Evolutionary conservation across 2,329 filamentous ascomycete genomes (phyloP).

Genomic region (Penicillium sp.): DNA sequence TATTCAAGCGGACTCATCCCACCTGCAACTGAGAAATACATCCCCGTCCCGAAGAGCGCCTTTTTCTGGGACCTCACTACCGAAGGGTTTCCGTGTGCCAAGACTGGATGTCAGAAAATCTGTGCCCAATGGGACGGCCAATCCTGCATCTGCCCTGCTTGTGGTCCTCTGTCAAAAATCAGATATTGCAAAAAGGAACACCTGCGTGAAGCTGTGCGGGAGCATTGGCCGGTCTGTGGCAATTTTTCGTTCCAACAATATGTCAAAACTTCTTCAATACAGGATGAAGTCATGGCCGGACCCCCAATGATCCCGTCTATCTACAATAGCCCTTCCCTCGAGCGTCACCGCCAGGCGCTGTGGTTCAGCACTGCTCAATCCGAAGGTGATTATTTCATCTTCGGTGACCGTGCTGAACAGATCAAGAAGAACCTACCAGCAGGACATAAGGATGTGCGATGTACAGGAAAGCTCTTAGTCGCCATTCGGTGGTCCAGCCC

Average conservation of each 20-base stretch:
- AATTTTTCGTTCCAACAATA: constrained; percentile 21
- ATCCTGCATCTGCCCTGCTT: constrained; percentile 40
- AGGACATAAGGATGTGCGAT: constrained; percentile 14
- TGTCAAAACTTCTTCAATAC: constrained; percentile 22
- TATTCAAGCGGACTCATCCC: too few relatives aligned
- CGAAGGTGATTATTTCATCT: constrained; percentile 39
- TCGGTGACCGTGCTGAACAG: constrained; percentile 27
- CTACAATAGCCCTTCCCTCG: constrained; percentile 31
- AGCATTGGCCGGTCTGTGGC: constrained; percentile 35
- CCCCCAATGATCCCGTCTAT: constrained; percentile 29
- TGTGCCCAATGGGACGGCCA: constrained; percentile 33
- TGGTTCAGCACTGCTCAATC: constrained; percentile 26
- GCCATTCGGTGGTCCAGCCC: constrained; percentile 26
- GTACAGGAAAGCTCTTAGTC: constrained; percentile 21
- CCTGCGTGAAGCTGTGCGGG: constrained; percentile 34
- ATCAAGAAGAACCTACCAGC: constrained; percentile 9
- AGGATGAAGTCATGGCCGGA: constrained; percentile 15
- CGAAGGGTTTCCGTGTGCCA: constrained; percentile 20
- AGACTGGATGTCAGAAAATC: constrained; percentile 25
- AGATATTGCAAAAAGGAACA: constrained; percentile 42
- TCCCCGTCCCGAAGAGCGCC: too few relatives aligned
- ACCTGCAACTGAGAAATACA: too few relatives aligned
- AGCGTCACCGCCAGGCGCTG: constrained; percentile 38
- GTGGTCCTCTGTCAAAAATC: constrained; percentile 39
- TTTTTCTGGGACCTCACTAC: too few relatives aligned